phyloP scores from a whole-genome alignment of 1,284 basidiomycete genomes.

The Heterobasidion irregulare region DNA sequence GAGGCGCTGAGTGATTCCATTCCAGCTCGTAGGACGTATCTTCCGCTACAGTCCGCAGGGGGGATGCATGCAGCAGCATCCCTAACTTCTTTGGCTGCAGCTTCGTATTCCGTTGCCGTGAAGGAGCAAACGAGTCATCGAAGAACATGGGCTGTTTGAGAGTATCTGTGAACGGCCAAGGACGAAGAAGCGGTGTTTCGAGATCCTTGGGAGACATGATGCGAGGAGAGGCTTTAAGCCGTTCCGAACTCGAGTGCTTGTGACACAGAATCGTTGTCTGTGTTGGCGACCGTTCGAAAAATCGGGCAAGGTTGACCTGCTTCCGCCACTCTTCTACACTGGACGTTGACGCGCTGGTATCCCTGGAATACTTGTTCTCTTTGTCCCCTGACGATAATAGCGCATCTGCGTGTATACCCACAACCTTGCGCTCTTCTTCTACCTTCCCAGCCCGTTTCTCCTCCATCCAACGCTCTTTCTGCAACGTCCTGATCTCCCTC shows the following conservation, averaged over 20 bases:
- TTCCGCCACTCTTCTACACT: background rate
- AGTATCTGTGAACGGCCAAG: background rate
- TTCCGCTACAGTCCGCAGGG: background rate
- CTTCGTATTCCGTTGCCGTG: background rate
- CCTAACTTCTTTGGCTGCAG: background rate
- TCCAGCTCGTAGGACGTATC: background rate
- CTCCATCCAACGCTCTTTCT: slow-evolving; percentile 41
- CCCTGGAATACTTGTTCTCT: background rate
- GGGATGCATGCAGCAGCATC: background rate
- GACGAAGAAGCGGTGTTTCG: background rate
- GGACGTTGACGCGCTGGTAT: background rate
- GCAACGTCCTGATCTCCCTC: slow-evolving; percentile 23
- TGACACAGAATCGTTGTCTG: slow-evolving; percentile 1
- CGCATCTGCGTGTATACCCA: slow-evolving; percentile 4
- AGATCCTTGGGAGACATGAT: background rate
- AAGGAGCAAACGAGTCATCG: background rate
- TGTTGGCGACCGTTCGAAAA: slow-evolving; percentile 12
- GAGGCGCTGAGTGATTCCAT: background rate
- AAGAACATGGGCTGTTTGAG: background rate
- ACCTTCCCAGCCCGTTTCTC: slow-evolving; percentile 32
- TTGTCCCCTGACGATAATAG: background rate
- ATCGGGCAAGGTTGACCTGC: slow-evolving; percentile 9
- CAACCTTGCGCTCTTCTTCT: slow-evolving; percentile 23
- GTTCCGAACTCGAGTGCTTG: background rate
- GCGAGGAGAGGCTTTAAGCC: background rate